Base-by-base conservation (phyloP, 768 basidiomycete genomes). In the Phaeotremella fagi region DNA sequence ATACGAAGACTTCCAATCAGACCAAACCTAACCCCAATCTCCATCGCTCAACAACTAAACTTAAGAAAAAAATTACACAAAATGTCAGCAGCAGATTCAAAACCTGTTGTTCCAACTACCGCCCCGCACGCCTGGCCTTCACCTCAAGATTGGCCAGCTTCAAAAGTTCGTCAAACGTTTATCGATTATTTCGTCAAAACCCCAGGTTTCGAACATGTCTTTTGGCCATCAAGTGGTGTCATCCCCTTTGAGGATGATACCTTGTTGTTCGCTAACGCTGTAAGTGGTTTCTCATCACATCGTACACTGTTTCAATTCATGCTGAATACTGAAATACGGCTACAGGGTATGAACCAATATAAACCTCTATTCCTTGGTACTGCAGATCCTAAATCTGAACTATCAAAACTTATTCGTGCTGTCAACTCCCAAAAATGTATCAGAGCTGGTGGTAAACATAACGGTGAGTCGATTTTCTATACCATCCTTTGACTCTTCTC, bases 381-480 rank as follows among this genome's bases (percentile, higher is more conserved):
- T 4, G 90, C 94, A 57, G 95, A 98, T 77, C 91, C 94, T 26
- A 80, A 90, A 63, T 95, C 92, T 1, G 88, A 90, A 37, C 82
- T 95, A 64, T 81, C 87, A 52, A 91, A 87, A 71, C 79, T 95
- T 58, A 90, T 85, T 72, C 86, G 95, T 66, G 95, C 92, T 1
- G 90, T 86, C 75, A 99, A 98, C 77, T 85, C 82, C 46, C 95
- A 99, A 74, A 99, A 99, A 76, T 99, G 95, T 75, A 99, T 99
- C 63, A 82, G 95, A 52, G 95, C 95, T 1, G 95, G 95, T 28
- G 95, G 95, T 69, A 99, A 99, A 75, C 95, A 99, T 75, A 99
- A 99, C 63, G 92, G 90, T 89, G 55, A 26, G 76, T 59, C 20
- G 47, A 31, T 37, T 7, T 36, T 25, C 15, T 47, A 59, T 52